Conservation (phyloP, 2,329 filamentous ascomycete genomes). For the Cordyceps fumosorosea region DNA sequence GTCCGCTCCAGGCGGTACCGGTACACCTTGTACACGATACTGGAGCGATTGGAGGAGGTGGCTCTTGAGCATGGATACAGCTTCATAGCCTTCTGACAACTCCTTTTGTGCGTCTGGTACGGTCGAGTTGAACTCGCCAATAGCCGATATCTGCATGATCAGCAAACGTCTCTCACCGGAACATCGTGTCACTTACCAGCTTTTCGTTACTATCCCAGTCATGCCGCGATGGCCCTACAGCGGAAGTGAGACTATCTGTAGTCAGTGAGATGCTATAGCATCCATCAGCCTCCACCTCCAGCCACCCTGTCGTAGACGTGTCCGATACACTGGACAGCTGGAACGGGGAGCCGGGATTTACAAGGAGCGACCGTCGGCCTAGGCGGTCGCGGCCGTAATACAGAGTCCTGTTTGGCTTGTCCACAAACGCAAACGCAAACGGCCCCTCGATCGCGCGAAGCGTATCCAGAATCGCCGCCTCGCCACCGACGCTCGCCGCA, state of each 20-base stretch:
- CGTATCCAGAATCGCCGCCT: slow-evolving; percentile 39
- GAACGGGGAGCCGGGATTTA: slow-evolving; percentile 43
- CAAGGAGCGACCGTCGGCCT: slow-evolving; percentile 75
- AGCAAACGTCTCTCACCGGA: slow-evolving; percentile 5
- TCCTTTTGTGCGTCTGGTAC: slow-evolving; percentile 29
- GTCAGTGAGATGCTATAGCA: slow-evolving; percentile 62
- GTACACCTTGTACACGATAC: slow-evolving; percentile 59
- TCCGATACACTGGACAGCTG: slow-evolving; percentile 67
- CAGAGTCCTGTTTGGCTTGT: slow-evolving; percentile 53
- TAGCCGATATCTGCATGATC: slow-evolving; percentile 39
- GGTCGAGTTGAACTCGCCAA: slow-evolving; percentile 45
- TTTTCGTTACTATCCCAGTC: slow-evolving; percentile 30
- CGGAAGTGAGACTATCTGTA: background rate
- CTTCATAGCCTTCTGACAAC: slow-evolving; percentile 31
- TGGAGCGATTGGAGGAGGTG: slow-evolving; percentile 56
- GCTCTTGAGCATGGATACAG: slow-evolving; percentile 46
- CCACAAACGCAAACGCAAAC: slow-evolving; percentile 83
- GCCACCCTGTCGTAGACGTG: slow-evolving; percentile 48
- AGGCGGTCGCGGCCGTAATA: slow-evolving; percentile 85
- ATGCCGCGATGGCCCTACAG: slow-evolving; percentile 19
- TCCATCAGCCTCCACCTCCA: slow-evolving; percentile 79
- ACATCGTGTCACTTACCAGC: slow-evolving; percentile 35
- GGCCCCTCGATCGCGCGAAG: slow-evolving; percentile 67
- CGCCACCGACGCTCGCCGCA: slow-evolving; percentile 28
- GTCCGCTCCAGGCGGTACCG: slow-evolving; percentile 41